Base-by-base conservation (phyloP, 495 filamentous ascomycete species). In the Mycothermus thermophilus region DNA sequence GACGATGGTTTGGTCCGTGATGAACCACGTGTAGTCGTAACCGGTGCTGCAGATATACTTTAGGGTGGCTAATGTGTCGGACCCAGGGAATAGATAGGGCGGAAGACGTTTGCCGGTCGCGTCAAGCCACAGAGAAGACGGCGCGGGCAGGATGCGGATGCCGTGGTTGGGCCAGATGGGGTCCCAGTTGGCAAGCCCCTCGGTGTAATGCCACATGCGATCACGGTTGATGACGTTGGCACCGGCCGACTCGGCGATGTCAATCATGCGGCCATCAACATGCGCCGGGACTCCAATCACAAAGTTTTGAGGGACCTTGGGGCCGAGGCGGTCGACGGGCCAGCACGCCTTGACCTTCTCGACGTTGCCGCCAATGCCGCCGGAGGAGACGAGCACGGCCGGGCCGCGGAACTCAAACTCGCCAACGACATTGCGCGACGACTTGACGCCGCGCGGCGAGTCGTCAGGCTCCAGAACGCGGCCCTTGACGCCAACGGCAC, bases 131-230 rank as follows among this genome's bases (percentile, higher is more conserved):
- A 71, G 58, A 3, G 66, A 71, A 0, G 64, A 68, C 0, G 64
- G 64, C 1, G 60, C 64, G 0, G 64, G 63, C 10, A 68, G 41
- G 4, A 68, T 56, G 13, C 66, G 65, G 38, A 71, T 71, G 15
- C 66, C 66, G 47, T 71, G 66, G 15, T 39, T 34, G 0, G 65
- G 65, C 66, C 66, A 70, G 39, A 70, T 67, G 21, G 63, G 53
- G 24, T 66, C 41, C 64, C 65, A 70, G 42, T 70, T 70, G 27
- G 60, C 55, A 8, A 70, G 43, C 0, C 66, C 66, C 37, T 71
- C 66, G 8, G 65, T 71, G 41, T 71, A 71, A 40, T 69, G 65
- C 66, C 66, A 69, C 65, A 69, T 69, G 4, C 66, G 40, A 33
- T 71, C 65, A 26, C 57, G 50, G 43, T 71, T 71, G 54, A 71